phyloP scores from a whole-genome alignment of 768 basidiomycete genomes.

The Amanita pseudoporphyria region DNA sequence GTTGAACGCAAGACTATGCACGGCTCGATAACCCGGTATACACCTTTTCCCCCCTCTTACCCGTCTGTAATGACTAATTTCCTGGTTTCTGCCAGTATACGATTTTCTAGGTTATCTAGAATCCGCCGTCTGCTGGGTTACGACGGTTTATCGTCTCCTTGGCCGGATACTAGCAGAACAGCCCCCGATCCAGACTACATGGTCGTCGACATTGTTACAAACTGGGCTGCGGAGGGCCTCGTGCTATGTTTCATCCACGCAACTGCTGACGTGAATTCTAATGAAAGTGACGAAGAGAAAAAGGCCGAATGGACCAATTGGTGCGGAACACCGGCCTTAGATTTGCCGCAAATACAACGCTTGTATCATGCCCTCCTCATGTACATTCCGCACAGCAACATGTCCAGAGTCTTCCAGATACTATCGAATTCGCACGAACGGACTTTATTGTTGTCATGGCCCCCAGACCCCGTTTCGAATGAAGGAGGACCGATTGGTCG shows the following conservation, averaged over 20 bases:
- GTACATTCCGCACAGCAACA: slow-evolving; percentile 40
- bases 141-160: slow-evolving; percentile 41
- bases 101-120: slow-evolving; percentile 67
- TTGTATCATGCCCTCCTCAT: slow-evolving; percentile 50
- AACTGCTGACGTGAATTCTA: slow-evolving; percentile 56
- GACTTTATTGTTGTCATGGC: slow-evolving; percentile 64
- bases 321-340: slow-evolving; percentile 73
- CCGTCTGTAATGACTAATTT: slow-evolving; percentile 14
- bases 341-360: slow-evolving; percentile 42
- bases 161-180: slow-evolving; percentile 61
- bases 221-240: slow-evolving; percentile 80
- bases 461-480: slow-evolving; percentile 39
- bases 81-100: slow-evolving; percentile 41
- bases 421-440: slow-evolving; percentile 51
- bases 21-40: slow-evolving; percentile 72
- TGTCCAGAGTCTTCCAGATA: slow-evolving; percentile 72
- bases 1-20: slow-evolving; percentile 68
- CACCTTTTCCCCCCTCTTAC: slow-evolving; percentile 13
- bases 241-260: slow-evolving; percentile 88
- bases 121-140: slow-evolving; percentile 69
- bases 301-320: slow-evolving; percentile 82
- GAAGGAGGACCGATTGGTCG: slow-evolving; percentile 28
- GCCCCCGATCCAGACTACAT: slow-evolving; percentile 67
- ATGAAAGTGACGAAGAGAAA: slow-evolving; percentile 63
- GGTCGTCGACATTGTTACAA: slow-evolving; percentile 84